phyloP scores from a whole-genome alignment of 2,329 filamentous ascomycete genomes.

The Alternaria angustiovoidea region DNA sequence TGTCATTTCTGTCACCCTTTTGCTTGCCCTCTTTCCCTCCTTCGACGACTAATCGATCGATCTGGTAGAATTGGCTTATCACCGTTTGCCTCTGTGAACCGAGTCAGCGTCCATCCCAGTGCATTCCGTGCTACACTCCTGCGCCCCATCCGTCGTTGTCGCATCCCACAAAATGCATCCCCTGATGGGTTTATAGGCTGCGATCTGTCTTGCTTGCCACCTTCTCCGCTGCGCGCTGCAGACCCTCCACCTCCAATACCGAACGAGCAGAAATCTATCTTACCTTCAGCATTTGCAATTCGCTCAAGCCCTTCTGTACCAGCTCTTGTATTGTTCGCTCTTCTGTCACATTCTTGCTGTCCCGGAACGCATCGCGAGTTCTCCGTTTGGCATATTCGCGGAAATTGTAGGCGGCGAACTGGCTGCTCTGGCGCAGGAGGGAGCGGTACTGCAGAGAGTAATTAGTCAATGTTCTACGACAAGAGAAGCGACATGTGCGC shows the following conservation, averaged over 20 bases:
- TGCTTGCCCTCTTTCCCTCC: constrained; percentile 82
- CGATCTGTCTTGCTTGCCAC: not conserved
- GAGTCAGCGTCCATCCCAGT: constrained; percentile 48
- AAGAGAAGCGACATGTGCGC: not conserved
- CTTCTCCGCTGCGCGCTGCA: not conserved
- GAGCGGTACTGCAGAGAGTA: constrained; percentile 77
- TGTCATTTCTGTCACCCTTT: constrained; percentile 69
- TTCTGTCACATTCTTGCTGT: constrained; percentile 77
- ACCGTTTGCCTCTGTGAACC: constrained; percentile 83
- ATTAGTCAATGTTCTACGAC: constrained; percentile 9
- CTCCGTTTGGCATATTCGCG: constrained; percentile 93
- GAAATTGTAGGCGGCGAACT: constrained; percentile 97
- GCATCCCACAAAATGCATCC: constrained; percentile 5
- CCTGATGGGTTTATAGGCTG: not conserved
- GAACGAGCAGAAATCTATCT: not conserved
- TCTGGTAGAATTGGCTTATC: constrained; percentile 92
- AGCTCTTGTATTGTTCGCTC: constrained; percentile 82
- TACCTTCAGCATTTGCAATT: constrained; percentile 92
- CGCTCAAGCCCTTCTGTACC: constrained; percentile 85
- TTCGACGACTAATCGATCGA: constrained; percentile 91
- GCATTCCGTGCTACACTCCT: not conserved
- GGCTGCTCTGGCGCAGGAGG: constrained; percentile 81
- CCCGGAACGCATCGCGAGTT: constrained; percentile 88
- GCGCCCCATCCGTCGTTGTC: not conserved
- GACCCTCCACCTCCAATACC: not conserved